A percentile compares a stretch with the other conserved stretches of the same genome.
phyloP scores from a whole-genome alignment of 208 protist genomes.

The Trypanosoma congolense region DNA sequence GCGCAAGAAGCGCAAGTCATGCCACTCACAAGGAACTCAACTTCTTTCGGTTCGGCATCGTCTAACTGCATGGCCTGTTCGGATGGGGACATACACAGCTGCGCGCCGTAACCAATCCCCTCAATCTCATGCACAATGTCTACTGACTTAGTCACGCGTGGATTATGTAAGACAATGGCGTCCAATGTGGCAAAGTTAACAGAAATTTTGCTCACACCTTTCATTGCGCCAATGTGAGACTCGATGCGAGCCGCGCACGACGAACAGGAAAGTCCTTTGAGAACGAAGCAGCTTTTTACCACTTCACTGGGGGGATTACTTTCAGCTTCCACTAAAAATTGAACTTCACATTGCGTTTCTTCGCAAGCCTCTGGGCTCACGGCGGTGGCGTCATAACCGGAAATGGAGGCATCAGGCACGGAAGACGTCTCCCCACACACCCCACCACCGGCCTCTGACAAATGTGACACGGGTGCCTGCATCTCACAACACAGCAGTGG shows the following conservation, averaged over 20 bases:
- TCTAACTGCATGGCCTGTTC: not conserved
- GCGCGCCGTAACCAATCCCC: constrained; percentile 38
- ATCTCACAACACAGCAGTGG: too few relatives aligned
- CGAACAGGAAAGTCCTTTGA: constrained; percentile 91
- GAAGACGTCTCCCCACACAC: too few relatives aligned
- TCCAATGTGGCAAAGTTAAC: constrained; percentile 82
- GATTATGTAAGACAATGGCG: constrained; percentile 37
- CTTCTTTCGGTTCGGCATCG: not conserved
- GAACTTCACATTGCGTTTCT: not conserved
- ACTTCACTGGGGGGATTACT: not conserved
- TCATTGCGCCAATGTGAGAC: constrained; percentile 26
- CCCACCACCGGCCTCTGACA: too few relatives aligned
- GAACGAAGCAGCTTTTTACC: constrained; percentile 1
- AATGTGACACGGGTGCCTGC: too few relatives aligned
- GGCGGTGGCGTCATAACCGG: too few relatives aligned
- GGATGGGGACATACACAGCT: too few relatives aligned
- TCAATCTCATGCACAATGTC: constrained; percentile 35
- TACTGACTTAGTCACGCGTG: constrained; percentile 13
- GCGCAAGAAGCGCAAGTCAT: constrained; percentile 69
- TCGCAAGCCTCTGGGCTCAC: not conserved
- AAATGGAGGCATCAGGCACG: too few relatives aligned
- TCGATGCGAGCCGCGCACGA: constrained; percentile 90
- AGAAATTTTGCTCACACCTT: constrained; percentile 34
- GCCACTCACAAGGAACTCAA: constrained; percentile 6
- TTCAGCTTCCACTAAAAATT: not conserved